Conservation (phyloP, 768 basidiomycete species). For the Rhodotorula diobovata region DNA sequence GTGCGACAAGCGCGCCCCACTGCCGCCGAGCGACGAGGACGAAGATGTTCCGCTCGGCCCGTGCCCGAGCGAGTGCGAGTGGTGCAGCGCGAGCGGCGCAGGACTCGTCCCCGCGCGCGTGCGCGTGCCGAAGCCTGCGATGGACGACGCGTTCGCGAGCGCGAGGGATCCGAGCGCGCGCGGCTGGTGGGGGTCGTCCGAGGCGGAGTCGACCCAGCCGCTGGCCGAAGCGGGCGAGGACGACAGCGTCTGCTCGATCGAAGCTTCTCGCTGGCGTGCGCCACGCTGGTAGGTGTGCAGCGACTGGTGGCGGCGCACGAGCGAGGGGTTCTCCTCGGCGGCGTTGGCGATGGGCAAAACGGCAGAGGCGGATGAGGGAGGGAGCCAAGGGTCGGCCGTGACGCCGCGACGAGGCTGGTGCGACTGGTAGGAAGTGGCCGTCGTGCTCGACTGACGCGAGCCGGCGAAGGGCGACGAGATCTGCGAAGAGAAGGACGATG, state of each 20-base stretch:
- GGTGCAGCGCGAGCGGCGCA: slow-evolving; percentile 25
- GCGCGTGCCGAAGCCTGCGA: slow-evolving; percentile 21
- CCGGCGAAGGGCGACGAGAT: slow-evolving; percentile 25
- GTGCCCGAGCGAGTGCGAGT: slow-evolving; percentile 20
- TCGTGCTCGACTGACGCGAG: neutral
- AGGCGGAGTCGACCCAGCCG: neutral
- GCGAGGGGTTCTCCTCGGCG: slow-evolving; percentile 12
- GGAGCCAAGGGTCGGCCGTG: slow-evolving; percentile 29
- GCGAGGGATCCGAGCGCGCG: neutral
- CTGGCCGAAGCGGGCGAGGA: slow-evolving; percentile 10
- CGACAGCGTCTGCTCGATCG: slow-evolving; percentile 22
- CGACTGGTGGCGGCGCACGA: slow-evolving; percentile 28
- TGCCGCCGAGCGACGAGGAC: neutral
- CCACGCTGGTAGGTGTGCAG: slow-evolving; percentile 12
- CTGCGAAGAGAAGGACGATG: slow-evolving; percentile 23
- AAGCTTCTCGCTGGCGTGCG: slow-evolving; percentile 4
- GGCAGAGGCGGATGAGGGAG: neutral
- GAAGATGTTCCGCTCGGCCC: neutral
- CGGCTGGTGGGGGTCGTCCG: neutral
- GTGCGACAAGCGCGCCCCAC: slow-evolving; percentile 1
- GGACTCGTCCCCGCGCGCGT: slow-evolving; percentile 23
- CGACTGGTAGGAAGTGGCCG: slow-evolving; percentile 1
- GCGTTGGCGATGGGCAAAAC: neutral
- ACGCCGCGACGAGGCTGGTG: neutral
- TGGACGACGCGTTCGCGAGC: slow-evolving; percentile 1